Conservation (phyloP, 177 flowering plant genomes). For the Vitis hybrid region DNA sequence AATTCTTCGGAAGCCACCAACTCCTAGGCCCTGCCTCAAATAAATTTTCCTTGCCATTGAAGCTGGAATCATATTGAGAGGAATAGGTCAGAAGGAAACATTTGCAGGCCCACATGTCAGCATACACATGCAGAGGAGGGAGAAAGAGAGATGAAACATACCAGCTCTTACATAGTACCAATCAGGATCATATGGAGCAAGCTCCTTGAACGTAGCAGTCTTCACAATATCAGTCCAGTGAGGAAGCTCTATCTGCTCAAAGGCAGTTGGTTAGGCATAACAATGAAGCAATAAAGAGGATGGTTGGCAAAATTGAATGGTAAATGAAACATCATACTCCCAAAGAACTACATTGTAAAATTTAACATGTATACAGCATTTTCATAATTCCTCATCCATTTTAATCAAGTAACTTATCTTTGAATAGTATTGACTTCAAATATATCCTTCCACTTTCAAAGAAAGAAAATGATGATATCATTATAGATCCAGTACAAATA, state of each 20-base stretch:
- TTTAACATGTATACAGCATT: too few relatives aligned
- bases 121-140: neutral
- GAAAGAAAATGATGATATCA: too few relatives aligned
- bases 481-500: too few relatives aligned
- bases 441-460: too few relatives aligned
- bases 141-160: constrained; percentile 7
- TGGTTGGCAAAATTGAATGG: too few relatives aligned
- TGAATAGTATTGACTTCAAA: too few relatives aligned
- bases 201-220: constrained; percentile 53
- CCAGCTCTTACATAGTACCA: constrained; percentile 70
- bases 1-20: constrained; percentile 44
- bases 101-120: neutral
- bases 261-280: neutral
- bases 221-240: constrained; percentile 21
- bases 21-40: constrained; percentile 50
- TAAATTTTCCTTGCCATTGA: constrained; percentile 55
- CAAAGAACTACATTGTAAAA: too few relatives aligned
- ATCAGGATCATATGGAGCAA: constrained; percentile 68
- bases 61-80: constrained; percentile 22
- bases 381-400: too few relatives aligned
- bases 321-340: too few relatives aligned
- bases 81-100: too few relatives aligned
- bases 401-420: too few relatives aligned
- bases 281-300: too few relatives aligned
- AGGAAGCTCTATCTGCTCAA: constrained; percentile 19